Evolutionary conservation across 2,329 filamentous ascomycete species (phyloP), one percentile per base, ranked within the genome.

Genomic region (Claviceps sp.): DNA sequence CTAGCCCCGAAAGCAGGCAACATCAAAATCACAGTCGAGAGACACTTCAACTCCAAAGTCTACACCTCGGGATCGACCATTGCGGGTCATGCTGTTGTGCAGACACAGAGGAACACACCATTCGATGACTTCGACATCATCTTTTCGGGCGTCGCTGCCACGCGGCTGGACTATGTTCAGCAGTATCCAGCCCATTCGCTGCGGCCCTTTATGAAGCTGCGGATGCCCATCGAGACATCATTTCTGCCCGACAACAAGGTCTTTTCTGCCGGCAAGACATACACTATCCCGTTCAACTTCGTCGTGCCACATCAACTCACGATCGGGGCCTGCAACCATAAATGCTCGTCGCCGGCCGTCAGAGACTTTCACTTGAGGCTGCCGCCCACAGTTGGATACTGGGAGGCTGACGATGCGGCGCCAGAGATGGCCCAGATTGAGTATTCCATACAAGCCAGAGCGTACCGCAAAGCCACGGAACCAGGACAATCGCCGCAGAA

Each of bases 281-380:
- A 78, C 62, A 69, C 60, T 14, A 62, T 81, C 23, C 77, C 77
- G n/a, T 78, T 81, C 66, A 65, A 77, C 65, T 81, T 81, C 56
- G 72, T 80, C 53, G 71, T 81, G 16, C 78, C 78, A n/a, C 68
- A 69, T 56, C 72, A 79, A 50, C 72, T 81, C 53, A 80, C 77
- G 17, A 67, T 80, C 48, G 71, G 71, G 53, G 76, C 77, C 17
- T 81, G 78, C 68, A 73, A 66, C 58, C 77, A 80, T 65, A 57
- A 62, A 29, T 68, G 71, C 50, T 64, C 67, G 42, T 68, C 68
- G 42, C 64, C 67, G n/a, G 65, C 65, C 46, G 67, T 80, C 34
- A 68, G 70, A 50, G 75, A 76, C 37, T 68, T 74, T 46, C 78
- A 81, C 64, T 63, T 77, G 40, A 68, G 71, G 13, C 67, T 79